Evolutionary conservation across 2,329 filamentous ascomycete species (phyloP).

Genomic region (Neofusicoccum kwambonambiense): DNA sequence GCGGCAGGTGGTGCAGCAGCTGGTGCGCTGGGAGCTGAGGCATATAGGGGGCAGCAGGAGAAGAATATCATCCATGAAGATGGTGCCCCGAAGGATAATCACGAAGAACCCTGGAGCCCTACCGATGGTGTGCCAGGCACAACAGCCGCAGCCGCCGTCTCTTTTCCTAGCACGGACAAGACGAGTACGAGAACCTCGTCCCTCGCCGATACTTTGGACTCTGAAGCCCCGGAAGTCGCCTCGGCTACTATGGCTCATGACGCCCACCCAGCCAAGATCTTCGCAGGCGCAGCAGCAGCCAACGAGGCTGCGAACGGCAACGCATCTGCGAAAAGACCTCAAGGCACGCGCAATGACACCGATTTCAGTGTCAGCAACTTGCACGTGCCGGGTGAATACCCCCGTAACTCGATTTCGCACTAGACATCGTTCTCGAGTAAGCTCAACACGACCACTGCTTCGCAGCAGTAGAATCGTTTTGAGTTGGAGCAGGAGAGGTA

Average conservation of each 20-base stretch:
- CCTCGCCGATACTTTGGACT: constrained; percentile 4
- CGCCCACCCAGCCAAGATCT: background rate
- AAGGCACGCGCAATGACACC: constrained; percentile 47
- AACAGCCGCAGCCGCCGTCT: background rate
- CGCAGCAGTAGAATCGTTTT: background rate
- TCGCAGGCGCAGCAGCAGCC: constrained; percentile 1
- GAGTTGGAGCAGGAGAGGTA: background rate
- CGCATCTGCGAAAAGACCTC: constrained; percentile 31
- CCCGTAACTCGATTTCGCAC: constrained; percentile 27
- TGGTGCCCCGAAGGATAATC: background rate
- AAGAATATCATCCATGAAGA: constrained; percentile 24
- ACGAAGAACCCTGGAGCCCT: background rate
- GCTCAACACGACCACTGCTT: background rate
- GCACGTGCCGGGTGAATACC: constrained; percentile 69
- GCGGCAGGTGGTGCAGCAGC: constrained; percentile 45
- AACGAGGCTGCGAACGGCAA: constrained; percentile 4
- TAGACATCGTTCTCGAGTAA: background rate
- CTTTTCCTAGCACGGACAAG: constrained; percentile 3
- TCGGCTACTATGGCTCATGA: background rate
- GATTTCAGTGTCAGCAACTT: constrained; percentile 60
- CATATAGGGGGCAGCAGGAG: constrained; percentile 28
- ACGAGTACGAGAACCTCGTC: constrained; percentile 10
- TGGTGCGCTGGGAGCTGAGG: constrained; percentile 40
- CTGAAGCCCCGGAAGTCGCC: background rate
- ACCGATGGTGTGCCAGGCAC: background rate